These are phyloP conservation scores for Entomortierella lignicola DNA, from an alignment of 192 early-diverging fungal species.

Conservation along the genomic window DNA sequence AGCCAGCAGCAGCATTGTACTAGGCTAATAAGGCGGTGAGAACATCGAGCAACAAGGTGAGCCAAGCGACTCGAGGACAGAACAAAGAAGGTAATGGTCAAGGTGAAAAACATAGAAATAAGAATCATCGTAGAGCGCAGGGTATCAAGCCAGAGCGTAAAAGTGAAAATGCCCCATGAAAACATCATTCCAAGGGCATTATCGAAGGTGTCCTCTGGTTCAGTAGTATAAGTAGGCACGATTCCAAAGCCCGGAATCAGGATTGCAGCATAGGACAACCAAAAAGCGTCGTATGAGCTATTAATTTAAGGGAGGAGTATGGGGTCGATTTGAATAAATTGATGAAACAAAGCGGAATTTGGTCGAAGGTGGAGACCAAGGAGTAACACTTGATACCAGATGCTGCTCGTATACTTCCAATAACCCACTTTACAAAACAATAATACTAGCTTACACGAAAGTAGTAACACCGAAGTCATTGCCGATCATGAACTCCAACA, in stretches of 20 bases:
- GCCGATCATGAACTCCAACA: slow-evolving; percentile 84
- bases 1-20: slow-evolving; percentile 76
- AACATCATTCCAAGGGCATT: slow-evolving; percentile 71
- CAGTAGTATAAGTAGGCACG: slow-evolving; percentile 46
- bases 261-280: slow-evolving; percentile 71
- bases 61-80: slow-evolving; percentile 72
- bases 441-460: slow-evolving; percentile 61
- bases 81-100: slow-evolving; percentile 77
- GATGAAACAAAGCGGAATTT: too few relatives aligned
- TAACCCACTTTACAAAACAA: not conserved
- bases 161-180: slow-evolving; percentile 76
- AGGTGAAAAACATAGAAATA: slow-evolving; percentile 73
- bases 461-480: slow-evolving; percentile 89
- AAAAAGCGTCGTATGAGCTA: slow-evolving; percentile 68
- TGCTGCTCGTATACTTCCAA: not conserved
- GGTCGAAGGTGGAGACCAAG: not conserved
- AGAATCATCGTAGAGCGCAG: slow-evolving; percentile 72
- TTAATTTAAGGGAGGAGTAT: not conserved
- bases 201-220: slow-evolving; percentile 44
- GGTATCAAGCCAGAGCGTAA: slow-evolving; percentile 74
- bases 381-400: not conserved
- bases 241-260: slow-evolving; percentile 68
- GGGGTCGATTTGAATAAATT: too few relatives aligned
- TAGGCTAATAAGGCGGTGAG: slow-evolving; percentile 81
- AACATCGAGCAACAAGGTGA: slow-evolving; percentile 60